These are phyloP conservation scores for Leucoagaricus sp. DNA, from an alignment of 1,284 basidiomycete genomes.

Conservation along the genomic window DNA sequence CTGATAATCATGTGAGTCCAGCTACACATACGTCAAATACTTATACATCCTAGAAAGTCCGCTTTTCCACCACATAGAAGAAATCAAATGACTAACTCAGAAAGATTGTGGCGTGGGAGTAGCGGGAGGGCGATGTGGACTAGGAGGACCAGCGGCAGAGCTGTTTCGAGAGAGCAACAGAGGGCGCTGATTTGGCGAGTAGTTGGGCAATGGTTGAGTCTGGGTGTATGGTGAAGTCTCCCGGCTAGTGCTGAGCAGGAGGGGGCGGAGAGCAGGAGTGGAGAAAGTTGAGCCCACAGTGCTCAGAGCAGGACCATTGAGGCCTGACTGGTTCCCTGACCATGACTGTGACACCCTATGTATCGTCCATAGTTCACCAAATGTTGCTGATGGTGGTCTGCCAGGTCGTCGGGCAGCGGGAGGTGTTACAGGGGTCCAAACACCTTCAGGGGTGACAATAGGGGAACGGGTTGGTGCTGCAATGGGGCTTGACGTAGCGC, in stretches of 20 bases:
- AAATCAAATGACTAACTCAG: background rate
- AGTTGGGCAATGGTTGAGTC: background rate
- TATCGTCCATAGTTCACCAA: background rate
- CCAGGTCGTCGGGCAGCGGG: background rate
- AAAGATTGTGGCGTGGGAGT: background rate
- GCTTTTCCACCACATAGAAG: background rate
- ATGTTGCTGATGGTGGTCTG: background rate
- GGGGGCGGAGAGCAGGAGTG: background rate
- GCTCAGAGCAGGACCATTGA: constrained; percentile 6
- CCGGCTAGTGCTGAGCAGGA: constrained; percentile 3
- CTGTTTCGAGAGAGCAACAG: constrained; percentile 6
- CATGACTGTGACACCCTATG: constrained; percentile 9
- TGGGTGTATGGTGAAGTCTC: constrained; percentile 2
- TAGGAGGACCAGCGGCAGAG: background rate
- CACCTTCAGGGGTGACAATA: constrained; percentile 8
- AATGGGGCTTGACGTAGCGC: background rate
- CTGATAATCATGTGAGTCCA: background rate
- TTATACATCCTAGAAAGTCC: constrained; percentile 3
- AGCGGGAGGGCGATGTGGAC: background rate
- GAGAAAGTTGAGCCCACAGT: constrained; percentile 4
- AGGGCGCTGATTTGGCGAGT: constrained; percentile 1
- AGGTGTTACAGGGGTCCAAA: constrained; percentile 7
- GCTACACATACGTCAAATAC: background rate
- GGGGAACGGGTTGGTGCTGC: background rate
- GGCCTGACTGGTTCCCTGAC: background rate